These are phyloP conservation scores for Lizanozyma gosingica DNA, from an alignment of 1,139 yeast genomes.

Conservation along the genomic window DNA sequence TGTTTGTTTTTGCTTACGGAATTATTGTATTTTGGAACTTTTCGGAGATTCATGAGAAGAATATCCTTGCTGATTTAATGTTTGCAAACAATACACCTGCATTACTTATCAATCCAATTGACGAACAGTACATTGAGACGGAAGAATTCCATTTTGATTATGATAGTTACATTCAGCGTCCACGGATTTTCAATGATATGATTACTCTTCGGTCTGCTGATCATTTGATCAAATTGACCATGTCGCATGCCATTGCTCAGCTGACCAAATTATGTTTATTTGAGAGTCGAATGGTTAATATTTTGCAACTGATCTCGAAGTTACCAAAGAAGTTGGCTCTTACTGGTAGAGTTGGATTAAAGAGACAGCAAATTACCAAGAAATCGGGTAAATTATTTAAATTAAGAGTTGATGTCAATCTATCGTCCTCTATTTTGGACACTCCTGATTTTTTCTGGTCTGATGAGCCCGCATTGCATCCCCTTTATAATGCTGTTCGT, in stretches of 20 bases:
- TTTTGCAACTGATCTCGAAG: conserved; percentile 74
- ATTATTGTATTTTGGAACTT: conserved; percentile 97
- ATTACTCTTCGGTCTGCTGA: conserved; percentile 85
- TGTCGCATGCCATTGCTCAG: conserved; percentile 96
- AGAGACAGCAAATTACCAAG: conserved; percentile 68
- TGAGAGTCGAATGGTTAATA: conserved; percentile 84
- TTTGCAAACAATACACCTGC: conserved; percentile 50
- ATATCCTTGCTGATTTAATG: conserved; percentile 83
- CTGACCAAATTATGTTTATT: conserved; percentile 86
- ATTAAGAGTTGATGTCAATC: conserved; percentile 83
- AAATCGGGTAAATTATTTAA: conserved; percentile 88
- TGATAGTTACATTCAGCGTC: conserved; percentile 70
- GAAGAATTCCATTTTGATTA: conserved; percentile 94
- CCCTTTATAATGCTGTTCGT: conserved; percentile 79
- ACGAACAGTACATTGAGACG: conserved; percentile 86
- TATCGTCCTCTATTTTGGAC: conserved; percentile 83
- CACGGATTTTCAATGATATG: conserved; percentile 91
- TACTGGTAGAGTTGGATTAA: conserved; percentile 77
- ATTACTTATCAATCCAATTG: conserved; percentile 64
- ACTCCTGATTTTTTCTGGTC: conserved; percentile 98
- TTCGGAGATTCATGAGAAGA: conserved; percentile 86
- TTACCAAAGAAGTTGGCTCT: conserved; percentile 84
- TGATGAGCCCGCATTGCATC: conserved; percentile 89
- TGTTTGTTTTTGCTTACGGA: conserved; percentile 85
- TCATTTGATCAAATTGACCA: conserved; percentile 82